phyloP scores from a whole-genome alignment of 106 monocot genomes.

The Platanthera guangdongensis region DNA sequence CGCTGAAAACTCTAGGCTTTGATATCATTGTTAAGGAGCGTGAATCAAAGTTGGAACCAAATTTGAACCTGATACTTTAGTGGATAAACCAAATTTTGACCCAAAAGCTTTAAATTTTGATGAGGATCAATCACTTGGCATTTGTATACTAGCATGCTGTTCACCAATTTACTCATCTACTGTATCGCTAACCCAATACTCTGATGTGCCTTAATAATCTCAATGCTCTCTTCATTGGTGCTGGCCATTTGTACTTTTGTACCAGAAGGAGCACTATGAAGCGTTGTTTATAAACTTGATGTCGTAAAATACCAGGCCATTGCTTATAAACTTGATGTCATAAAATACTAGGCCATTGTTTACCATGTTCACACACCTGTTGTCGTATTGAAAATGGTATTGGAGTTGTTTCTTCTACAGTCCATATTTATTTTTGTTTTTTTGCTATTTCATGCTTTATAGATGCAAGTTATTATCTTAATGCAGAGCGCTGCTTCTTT shows the following conservation, averaged over 20 bases:
- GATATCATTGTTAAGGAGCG: too few species aligned
- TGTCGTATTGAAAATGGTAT: background rate
- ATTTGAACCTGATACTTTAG: too few species aligned
- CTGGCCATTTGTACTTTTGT: background rate
- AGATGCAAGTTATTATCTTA: constrained; percentile 4
- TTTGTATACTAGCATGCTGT: too few species aligned
- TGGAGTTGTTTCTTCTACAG: background rate
- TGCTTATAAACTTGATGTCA: background rate
- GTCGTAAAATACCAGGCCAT: background rate
- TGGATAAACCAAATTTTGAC: too few species aligned
- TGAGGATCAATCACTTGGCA: too few species aligned
- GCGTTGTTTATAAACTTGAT: background rate
- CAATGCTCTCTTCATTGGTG: background rate
- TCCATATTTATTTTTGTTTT: background rate
- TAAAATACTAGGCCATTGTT: too few species aligned
- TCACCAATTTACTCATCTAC: too few species aligned
- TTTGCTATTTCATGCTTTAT: background rate
- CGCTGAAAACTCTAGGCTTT: too few species aligned
- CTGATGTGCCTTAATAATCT: background rate
- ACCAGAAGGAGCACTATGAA: background rate
- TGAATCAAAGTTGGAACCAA: too few species aligned
- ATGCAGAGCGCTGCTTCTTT: constrained; percentile 14
- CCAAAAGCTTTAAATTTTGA: too few species aligned
- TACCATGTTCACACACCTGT: background rate
- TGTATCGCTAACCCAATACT: too few species aligned